Evolutionary conservation across 306 rosid genomes (phyloP).

Genomic region (Dalbergia cultrata): DNA sequence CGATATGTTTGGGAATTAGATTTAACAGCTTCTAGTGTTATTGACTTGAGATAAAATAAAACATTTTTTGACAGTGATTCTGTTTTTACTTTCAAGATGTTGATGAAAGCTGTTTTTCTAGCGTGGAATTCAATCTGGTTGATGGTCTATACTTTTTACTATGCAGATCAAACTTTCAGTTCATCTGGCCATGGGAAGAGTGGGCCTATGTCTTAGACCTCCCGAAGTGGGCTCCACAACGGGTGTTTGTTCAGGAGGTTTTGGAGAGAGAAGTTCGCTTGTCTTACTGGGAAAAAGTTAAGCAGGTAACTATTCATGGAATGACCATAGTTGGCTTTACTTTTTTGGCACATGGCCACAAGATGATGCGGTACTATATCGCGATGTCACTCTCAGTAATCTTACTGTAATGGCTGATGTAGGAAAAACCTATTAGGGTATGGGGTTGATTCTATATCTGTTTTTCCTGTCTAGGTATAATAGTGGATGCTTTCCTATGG

Average conservation of each 20-base stretch:
- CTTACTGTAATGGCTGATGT: constrained; percentile 9
- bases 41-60: neutral
- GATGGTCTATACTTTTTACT: constrained; percentile 43
- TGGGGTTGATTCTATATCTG: neutral
- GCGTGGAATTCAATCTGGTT: constrained; percentile 26
- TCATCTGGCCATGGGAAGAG: constrained; percentile 99
- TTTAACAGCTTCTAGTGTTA: neutral
- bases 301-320: constrained; percentile 76
- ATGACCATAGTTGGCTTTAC: neutral
- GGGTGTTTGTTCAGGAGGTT: constrained; percentile 98
- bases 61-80: neutral
- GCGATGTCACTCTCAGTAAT: constrained; percentile 20
- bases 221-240: constrained; percentile 99
- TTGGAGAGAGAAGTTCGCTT: constrained; percentile 97
- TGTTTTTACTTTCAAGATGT: constrained; percentile 1
- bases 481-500: constrained; percentile 6
- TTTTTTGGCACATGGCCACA: constrained; percentile 25
- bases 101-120: neutral
- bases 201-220: constrained; percentile 95
- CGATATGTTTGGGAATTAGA: constrained; percentile 31
- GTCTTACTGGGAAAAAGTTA: constrained; percentile 98
- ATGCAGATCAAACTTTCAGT: constrained; percentile 95
- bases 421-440: constrained; percentile 15
- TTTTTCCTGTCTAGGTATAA: constrained; percentile 18
- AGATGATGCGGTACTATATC: constrained; percentile 2